phyloP scores from a whole-genome alignment of 768 basidiomycete genomes.

The Gloeostereum incarnatum region DNA sequence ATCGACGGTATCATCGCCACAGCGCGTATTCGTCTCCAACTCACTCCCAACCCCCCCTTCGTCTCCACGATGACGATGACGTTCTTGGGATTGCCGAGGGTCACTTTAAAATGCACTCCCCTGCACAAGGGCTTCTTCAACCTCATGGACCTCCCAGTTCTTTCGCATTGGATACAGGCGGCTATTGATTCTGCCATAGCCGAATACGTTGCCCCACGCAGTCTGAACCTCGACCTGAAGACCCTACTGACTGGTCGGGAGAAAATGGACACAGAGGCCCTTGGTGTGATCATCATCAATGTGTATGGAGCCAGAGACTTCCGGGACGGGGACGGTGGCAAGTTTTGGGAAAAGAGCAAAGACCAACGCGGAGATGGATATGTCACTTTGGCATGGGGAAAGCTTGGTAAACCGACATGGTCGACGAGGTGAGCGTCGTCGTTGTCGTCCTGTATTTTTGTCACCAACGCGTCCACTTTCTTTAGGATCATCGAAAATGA shows the following conservation, averaged over 20 bases:
- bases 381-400: conserved; percentile 57
- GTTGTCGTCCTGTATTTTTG: not conserved
- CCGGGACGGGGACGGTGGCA: conserved; percentile 25
- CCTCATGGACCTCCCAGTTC: conserved; percentile 67
- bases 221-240: conserved; percentile 61
- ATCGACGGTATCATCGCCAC: conserved; percentile 57
- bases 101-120: conserved; percentile 57
- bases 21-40: conserved; percentile 57
- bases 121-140: conserved; percentile 57
- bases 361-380: conserved; percentile 39
- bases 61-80: conserved; percentile 39
- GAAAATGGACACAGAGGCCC: conserved; percentile 53
- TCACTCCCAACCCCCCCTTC: conserved; percentile 66
- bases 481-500: conserved; percentile 52
- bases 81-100: conserved; percentile 61
- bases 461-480: not conserved
- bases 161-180: conserved; percentile 60
- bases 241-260: conserved; percentile 49
- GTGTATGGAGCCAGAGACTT: conserved; percentile 53
- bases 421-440: conserved; percentile 37
- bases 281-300: conserved; percentile 59
- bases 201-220: conserved; percentile 63
- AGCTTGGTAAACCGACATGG: conserved; percentile 56
- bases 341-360: conserved; percentile 21
- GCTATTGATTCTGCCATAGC: conserved; percentile 54